Conservation (phyloP, 2,329 filamentous ascomycete species). For the Diaporthe longicolla region DNA sequence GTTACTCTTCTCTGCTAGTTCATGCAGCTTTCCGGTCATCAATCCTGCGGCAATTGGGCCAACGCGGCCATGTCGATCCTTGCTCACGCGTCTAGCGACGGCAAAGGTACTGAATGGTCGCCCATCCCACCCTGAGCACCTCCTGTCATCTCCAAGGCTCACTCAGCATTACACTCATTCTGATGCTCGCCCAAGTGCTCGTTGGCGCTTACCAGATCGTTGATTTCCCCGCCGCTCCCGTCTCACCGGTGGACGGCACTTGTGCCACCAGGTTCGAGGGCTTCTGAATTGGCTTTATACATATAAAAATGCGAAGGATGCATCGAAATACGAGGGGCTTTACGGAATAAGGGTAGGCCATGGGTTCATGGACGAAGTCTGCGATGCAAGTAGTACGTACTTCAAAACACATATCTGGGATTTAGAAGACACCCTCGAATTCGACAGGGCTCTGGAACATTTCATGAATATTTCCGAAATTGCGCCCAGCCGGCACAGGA, state of each 20-base stretch:
- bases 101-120: neutral
- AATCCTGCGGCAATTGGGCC: neutral
- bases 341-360: neutral
- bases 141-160: neutral
- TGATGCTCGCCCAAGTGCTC: neutral
- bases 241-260: neutral
- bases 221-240: neutral
- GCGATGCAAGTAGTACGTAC: no score
- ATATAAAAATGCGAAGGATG: neutral
- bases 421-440: no score
- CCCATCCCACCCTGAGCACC: no score
- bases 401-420: no score
- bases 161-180: neutral
- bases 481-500: neutral
- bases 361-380: neutral
- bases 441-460: no score
- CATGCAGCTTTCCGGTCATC: slow-evolving; percentile 6
- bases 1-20: neutral
- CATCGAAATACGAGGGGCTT: neutral
- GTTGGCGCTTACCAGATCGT: no score
- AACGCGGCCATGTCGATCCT: neutral
- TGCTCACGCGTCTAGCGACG: slow-evolving; percentile 7
- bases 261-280: neutral
- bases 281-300: neutral
- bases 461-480: neutral